Percentiles rank a stretch among this genome's conserved stretches.
These are phyloP conservation scores for Sanghuangporus baumii DNA, from an alignment of 1,284 basidiomycete genomes.

Conservation along the genomic window DNA sequence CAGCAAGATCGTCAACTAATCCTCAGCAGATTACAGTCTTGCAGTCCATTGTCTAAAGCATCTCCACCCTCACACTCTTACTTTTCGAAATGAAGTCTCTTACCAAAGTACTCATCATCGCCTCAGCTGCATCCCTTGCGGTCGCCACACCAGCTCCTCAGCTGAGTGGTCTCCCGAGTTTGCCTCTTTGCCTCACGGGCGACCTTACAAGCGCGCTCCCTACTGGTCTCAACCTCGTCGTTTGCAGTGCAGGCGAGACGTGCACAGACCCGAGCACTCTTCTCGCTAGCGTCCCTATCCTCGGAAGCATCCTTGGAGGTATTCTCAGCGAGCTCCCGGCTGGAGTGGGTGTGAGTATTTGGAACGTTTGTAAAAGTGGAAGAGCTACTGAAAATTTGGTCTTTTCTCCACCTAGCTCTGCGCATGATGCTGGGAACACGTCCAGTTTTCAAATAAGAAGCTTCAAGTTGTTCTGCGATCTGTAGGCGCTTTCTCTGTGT, in stretches of 20 bases:
- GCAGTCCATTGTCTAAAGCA: background rate
- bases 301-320: background rate
- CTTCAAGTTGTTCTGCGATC: background rate
- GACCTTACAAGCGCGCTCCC: background rate
- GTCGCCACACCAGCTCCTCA: constrained; percentile 4
- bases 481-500: background rate
- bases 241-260: background rate
- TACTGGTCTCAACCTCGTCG: background rate
- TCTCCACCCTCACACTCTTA: background rate
- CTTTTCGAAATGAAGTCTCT: background rate
- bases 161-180: background rate
- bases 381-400: background rate
- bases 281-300: background rate
- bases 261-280: background rate
- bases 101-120: constrained; percentile 1
- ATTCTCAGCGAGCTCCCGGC: background rate
- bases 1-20: background rate
- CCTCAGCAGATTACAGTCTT: background rate
- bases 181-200: background rate
- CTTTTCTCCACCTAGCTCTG: background rate
- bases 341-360: background rate
- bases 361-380: background rate
- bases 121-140: background rate
- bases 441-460: background rate
- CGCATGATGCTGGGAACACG: background rate